A percentile compares a stretch with the other conserved stretches of the same genome.
Evolutionary conservation across 2,329 filamentous ascomycete species (phyloP).

Genomic region (Pseudogymnoascus sp.): DNA sequence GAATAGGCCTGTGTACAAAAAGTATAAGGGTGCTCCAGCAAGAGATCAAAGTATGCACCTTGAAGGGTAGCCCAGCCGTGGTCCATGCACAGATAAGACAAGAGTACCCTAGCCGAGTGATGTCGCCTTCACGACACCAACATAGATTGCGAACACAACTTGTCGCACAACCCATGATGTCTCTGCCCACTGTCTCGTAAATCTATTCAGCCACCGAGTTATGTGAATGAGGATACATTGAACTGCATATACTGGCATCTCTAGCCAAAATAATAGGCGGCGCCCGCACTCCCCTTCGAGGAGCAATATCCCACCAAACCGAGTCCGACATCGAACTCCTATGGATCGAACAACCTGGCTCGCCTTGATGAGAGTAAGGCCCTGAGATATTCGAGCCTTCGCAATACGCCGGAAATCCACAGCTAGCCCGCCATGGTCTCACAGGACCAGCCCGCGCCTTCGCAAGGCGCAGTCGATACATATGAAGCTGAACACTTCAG

Average conservation of each 20-base stretch:
- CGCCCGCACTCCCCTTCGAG: not conserved
- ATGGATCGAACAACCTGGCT: constrained; percentile 1
- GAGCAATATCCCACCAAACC: constrained; percentile 5
- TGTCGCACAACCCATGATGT: not conserved
- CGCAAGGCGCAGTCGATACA: not conserved
- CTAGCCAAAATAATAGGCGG: not conserved
- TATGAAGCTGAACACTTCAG: not conserved
- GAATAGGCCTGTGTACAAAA: not conserved
- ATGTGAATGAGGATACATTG: not conserved
- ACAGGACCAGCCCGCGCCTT: not conserved
- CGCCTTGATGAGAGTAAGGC: constrained; percentile 3
- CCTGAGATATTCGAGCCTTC: not conserved
- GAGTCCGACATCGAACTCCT: not conserved
- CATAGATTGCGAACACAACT: not conserved
- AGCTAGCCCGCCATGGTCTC: not conserved
- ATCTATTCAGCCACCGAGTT: not conserved
- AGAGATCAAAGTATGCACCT: not conserved
- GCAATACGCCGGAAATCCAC: not conserved
- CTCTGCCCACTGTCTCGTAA: not conserved
- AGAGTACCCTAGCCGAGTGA: constrained; percentile 4
- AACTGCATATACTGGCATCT: not conserved
- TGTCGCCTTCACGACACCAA: constrained; percentile 5
- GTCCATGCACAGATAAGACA: constrained; percentile 6
- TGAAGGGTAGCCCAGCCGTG: not conserved
- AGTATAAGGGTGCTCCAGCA: not conserved